Evolutionary conservation across 306 rosid genomes (phyloP), one percentile per base, ranked within the genome.

Genomic region (Purshia tridentata): DNA sequence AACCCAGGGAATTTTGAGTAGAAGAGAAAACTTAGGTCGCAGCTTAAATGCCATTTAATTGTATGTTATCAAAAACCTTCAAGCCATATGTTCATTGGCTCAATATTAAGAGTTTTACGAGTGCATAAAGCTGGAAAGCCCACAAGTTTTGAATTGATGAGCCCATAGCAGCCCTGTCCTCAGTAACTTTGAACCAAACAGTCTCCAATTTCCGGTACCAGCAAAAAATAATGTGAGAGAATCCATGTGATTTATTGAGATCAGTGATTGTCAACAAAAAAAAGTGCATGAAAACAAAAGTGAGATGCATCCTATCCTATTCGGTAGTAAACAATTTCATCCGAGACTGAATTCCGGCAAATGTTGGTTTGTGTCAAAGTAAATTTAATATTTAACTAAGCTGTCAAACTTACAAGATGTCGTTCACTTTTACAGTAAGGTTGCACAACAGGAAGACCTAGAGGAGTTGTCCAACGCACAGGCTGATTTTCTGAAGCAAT

Each of bases 381-480:
- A 22, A 72, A 45, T 16, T 40, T 16, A 18, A 19, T 18, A 8
- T 20, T 37, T 16, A 56, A 23, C 41, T 9, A 65, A 41, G 75
- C 62, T 45, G 56, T 58, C 78, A 72, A 65, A 71, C 91, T 89
- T 81, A 91, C 97, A 80, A 81, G 88, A 82, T 91, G 88, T 29
- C 95, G 76, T 77, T 89, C 91, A 77, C 76, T 83, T 87, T 79
- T 89, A 77, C 80, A 84, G 84, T 87, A 91, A 61, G 97, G 96
- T 72, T 91, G 97, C 72, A 91, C 83, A 52, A 91, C 91, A 76
- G 97, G 97, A 80, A 91, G 96, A 78, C 96, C 97, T 23, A 91
- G 92, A 72, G 97, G 97, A 74, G 97, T 89, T 58, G 89, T 91
- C 92, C 97, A 91, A 54, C 81, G 77, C 75, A 91, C 97, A 74